Base-by-base conservation (phyloP, 192 early-diverging fungal genomes). In the Oehlia diaphana region DNA sequence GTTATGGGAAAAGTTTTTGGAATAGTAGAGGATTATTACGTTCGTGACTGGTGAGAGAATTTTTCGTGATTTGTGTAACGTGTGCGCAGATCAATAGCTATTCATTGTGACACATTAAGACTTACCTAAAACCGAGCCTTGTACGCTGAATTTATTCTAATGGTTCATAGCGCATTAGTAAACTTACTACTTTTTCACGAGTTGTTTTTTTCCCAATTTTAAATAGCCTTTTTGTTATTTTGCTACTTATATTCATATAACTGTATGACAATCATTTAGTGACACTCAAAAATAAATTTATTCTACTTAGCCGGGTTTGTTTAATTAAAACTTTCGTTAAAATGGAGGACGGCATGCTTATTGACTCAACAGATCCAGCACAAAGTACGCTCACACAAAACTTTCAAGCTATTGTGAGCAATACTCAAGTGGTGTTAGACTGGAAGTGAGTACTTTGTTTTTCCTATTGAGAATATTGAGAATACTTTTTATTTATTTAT, bases 1-100 rank as follows among this genome's bases (percentile, higher is more conserved):
- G 63, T 23, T 77, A 77, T 47, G 75, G 75, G 16, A 67, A 77
- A 77, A 33, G 75, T 19, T 77, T 77, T 31, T 77, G 75, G 75
- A 28, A 23, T 19, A 42, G 65, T 23, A 63, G 75, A 76, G 61
- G 74, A 28, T 74, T 74, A 21, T 72, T 72, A 5, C 53, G 53
- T 21, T 7, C 53, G 4, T 37, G 35, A 19, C 26, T 26, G 26
- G 26, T 26, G 10, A 12, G 8, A 47, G 44, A 2, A 10, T 12
- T 47, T 47, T 10, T 47, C 10, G 44, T 47, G 44, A 47, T 9
- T 47, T 12, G 44, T 47, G 44, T 47, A 47, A 47, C 44, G 44
- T 12, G 44, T 47, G 10, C 44, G 44, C 44, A 47, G 44, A 47
- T 47, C 44, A 42, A 42, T 8, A 42, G 7, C 5, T 53, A 8